A percentile compares a stretch with the other conserved stretches of the same genome.
phyloP scores from a whole-genome alignment of 108 stramenopile species.

The Cyclotella kingstonii region DNA sequence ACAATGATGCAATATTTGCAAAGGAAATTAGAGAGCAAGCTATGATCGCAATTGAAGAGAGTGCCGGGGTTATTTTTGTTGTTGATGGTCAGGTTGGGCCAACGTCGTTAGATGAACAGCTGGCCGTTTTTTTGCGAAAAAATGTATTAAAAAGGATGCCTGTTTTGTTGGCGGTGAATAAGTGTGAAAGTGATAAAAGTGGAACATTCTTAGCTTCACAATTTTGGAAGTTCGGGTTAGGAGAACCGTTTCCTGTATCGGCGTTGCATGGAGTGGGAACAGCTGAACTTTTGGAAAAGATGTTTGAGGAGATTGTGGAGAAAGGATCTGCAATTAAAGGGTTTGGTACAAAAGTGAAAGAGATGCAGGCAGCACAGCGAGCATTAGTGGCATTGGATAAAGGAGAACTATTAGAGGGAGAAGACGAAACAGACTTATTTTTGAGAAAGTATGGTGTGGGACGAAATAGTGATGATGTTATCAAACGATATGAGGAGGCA shows the following conservation, averaged over 20 bases:
- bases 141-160: constrained; percentile 79
- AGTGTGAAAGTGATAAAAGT: constrained; percentile 90
- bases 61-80: constrained; percentile 84
- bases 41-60: constrained; percentile 91
- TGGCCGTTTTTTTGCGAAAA: constrained; percentile 87
- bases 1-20: constrained; percentile 89
- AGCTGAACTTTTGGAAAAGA: constrained; percentile 87
- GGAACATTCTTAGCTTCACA: constrained; percentile 79
- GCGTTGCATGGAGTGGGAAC: constrained; percentile 97
- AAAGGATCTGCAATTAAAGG: constrained; percentile 67
- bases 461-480: constrained; percentile 50
- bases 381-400: constrained; percentile 52
- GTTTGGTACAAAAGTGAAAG: constrained; percentile 80
- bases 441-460: constrained; percentile 74
- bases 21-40: constrained; percentile 93
- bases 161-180: constrained; percentile 91
- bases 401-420: constrained; percentile 60
- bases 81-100: constrained; percentile 90
- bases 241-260: constrained; percentile 91
- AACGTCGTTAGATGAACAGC: constrained; percentile 79
- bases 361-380: constrained; percentile 63
- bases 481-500: constrained; percentile 75
- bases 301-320: constrained; percentile 77
- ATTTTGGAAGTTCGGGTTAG: constrained; percentile 95
- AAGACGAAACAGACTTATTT: constrained; percentile 73